Conservation (phyloP, 2,329 filamentous ascomycete species). For the Clonostachys rhizophaga region DNA sequence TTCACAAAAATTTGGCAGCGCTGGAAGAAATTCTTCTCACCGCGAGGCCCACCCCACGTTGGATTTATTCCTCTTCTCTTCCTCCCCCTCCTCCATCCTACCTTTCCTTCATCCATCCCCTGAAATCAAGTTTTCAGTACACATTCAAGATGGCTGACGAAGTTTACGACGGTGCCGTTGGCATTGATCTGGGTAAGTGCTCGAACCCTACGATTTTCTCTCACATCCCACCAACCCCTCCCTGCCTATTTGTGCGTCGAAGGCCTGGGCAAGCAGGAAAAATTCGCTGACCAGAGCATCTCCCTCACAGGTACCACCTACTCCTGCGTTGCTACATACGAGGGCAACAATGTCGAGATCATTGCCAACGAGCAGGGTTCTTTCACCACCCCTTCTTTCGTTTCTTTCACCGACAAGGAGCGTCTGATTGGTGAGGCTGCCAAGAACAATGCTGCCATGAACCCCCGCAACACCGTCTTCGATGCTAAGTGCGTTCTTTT, state of each 20-base stretch:
- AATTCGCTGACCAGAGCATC: too few relatives aligned
- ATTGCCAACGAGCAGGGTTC: slow-evolving; percentile 99
- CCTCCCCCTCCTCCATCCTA: slow-evolving; percentile 12
- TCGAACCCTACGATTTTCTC: background rate
- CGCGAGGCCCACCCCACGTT: slow-evolving; percentile 4
- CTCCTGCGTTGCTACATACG: slow-evolving; percentile 99
- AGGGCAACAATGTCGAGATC: slow-evolving; percentile 99
- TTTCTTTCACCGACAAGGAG: slow-evolving; percentile 98
- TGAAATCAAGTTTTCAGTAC: slow-evolving; percentile 7
- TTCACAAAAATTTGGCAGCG: slow-evolving; percentile 5
- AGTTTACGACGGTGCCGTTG: slow-evolving; percentile 99
- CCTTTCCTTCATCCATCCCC: slow-evolving; percentile 1
- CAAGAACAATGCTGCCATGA: slow-evolving; percentile 99
- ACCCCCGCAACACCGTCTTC: slow-evolving; percentile 97
- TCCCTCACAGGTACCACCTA: slow-evolving; percentile 81
- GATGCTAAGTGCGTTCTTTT: slow-evolving; percentile 81
- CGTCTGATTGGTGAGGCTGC: slow-evolving; percentile 98
- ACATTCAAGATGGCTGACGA: slow-evolving; percentile 81
- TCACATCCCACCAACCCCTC: background rate
- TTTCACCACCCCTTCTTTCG: slow-evolving; percentile 98
- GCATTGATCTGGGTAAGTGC: slow-evolving; percentile 94
- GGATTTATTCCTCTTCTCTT: slow-evolving; percentile 11
- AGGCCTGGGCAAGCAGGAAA: background rate
- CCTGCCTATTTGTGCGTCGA: background rate
- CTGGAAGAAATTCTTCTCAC: slow-evolving; percentile 2